These are phyloP conservation scores for Curvularia lunata DNA, from an alignment of 2,329 filamentous ascomycete genomes.

Conservation along the genomic window DNA sequence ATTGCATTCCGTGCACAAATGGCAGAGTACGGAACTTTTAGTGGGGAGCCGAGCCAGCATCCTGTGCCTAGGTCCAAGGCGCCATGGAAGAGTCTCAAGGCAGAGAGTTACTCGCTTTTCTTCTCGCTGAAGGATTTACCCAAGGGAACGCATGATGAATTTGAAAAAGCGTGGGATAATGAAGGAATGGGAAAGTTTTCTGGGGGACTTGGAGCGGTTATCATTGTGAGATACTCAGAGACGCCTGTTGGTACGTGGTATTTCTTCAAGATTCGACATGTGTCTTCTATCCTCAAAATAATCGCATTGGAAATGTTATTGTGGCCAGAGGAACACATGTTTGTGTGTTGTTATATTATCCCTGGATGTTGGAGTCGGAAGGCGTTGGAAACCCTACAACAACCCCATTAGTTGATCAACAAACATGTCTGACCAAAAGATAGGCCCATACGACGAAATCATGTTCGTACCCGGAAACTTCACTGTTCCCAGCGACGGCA, in stretches of 20 bases:
- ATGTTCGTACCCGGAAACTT: conserved; percentile 42
- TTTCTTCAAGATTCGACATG: neutral
- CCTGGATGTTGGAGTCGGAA: neutral
- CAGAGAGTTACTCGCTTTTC: conserved; percentile 37
- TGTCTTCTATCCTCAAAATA: neutral
- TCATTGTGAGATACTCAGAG: conserved; percentile 39
- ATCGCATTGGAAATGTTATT: neutral
- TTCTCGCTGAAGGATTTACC: conserved; percentile 32
- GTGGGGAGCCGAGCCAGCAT: conserved; percentile 14
- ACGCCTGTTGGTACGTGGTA: conserved; percentile 41
- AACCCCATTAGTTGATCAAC: neutral
- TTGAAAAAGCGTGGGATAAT: conserved; percentile 30
- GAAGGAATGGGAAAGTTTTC: conserved; percentile 29
- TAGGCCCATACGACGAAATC: conserved; percentile 44
- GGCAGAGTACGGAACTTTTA: neutral
- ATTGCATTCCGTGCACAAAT: neutral
- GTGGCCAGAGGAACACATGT: neutral
- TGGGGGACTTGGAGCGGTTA: conserved; percentile 36
- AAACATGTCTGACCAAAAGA: conserved; percentile 4
- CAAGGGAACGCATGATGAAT: conserved; percentile 32
- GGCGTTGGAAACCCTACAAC: neutral
- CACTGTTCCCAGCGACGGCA: neutral
- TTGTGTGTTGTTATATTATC: neutral
- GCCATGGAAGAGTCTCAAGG: conserved; percentile 37
- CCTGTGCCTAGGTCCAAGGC: conserved; percentile 32